Percentiles rank a stretch among this genome's conserved stretches.
Evolutionary conservation across 2,329 filamentous ascomycete genomes (phyloP).

Genomic region (Fusarium albosuccineum): DNA sequence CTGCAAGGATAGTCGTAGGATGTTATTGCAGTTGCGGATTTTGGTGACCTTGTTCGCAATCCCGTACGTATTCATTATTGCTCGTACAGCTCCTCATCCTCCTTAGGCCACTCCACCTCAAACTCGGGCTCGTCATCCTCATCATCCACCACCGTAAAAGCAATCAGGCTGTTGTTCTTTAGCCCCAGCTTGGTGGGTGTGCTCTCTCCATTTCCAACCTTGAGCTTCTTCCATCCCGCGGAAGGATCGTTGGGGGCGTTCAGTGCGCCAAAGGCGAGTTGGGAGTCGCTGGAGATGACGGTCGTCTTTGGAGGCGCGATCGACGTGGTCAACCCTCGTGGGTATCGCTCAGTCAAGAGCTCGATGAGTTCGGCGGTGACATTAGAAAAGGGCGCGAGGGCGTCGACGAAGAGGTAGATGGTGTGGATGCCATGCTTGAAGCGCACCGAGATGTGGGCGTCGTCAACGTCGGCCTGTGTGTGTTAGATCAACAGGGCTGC

Average conservation of each 20-base stretch:
- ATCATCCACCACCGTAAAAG: conserved; percentile 61
- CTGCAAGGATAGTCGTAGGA: not conserved
- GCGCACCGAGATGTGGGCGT: conserved; percentile 73
- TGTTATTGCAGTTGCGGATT: not conserved
- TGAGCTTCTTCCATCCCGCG: conserved; percentile 64
- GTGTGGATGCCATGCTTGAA: conserved; percentile 81
- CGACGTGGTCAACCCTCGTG: conserved; percentile 62
- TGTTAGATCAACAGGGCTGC: conserved; percentile 2
- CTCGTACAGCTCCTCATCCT: conserved; percentile 56
- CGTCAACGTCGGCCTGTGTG: conserved; percentile 51
- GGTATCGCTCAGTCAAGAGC: conserved; percentile 69
- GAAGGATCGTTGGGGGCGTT: conserved; percentile 59
- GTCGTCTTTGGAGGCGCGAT: conserved; percentile 51
- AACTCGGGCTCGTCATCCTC: conserved; percentile 57
- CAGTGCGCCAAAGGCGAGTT: conserved; percentile 62
- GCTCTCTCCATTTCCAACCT: conserved; percentile 51
- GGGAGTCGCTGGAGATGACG: conserved; percentile 56
- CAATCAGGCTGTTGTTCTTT: conserved; percentile 62
- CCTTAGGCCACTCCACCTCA: conserved; percentile 60
- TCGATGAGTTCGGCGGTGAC: conserved; percentile 71
- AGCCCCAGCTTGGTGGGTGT: conserved; percentile 59
- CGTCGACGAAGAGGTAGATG: conserved; percentile 75
- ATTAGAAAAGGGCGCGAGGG: conserved; percentile 67
- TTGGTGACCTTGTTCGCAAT: not conserved
- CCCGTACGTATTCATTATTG: conserved; percentile 12